Base-by-base conservation (phyloP, 1,284 basidiomycete species). In the Xanthoconium separans region DNA sequence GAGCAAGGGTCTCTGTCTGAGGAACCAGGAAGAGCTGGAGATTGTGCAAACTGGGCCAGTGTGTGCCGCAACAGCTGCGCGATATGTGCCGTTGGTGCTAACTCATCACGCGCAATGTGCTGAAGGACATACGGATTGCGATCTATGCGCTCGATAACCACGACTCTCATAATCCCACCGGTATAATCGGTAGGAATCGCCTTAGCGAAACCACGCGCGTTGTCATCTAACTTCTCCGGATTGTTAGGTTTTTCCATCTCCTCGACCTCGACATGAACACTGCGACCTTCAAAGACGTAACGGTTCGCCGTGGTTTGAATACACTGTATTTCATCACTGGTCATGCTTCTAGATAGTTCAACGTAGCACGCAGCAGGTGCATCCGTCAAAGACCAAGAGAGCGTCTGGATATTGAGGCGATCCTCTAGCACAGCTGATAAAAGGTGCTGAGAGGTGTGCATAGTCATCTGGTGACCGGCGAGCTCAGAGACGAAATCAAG, bases 361-460 rank as follows among this genome's bases (percentile, higher is more conserved):
- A 94, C 79, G 66, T 94, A 94, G 59, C 79, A 85, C 1, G 85
- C 87, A 51, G 76, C 70, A 6, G 87, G 85, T 56, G 79, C 83
- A 16, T 79, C 74, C 0, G 89, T 89, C 41, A 90, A 74, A 16
- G 90, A 87, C 93, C 93, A 95, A 0, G 89, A 89, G 9, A 94
- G 78, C 0, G 93, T 95, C 11, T 85, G 84, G n/a, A 94, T 77
- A 39, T 79, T 71, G 43, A 88, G 74, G 9, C 75, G 75, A 9
- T 77, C 77, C 65, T 95, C 91, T 4, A 94, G 77, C 8, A 94
- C 76, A 0, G 92, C 91, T 4, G 91, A 94, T 31, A 95, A 80
- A 43, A 93, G 78, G 63, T 93, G 91, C 66, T 93, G 91, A 0
- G 84, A 85, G 1, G 90, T 93, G 66, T 93, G 89, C 77, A 91